Evolutionary conservation across 164 flowering plant species (phyloP).

Genomic region (Vitis vinifera): ASM3070453v1 NC_081811.1:28130001-28130500

Average conservation of each 20-base stretch:
- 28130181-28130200: slow-evolving; percentile 16
- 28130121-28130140: slow-evolving; percentile 53
- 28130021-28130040: slow-evolving; percentile 33
- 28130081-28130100: slow-evolving; percentile 26
- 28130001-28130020: slow-evolving; percentile 49
- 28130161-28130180: slow-evolving; percentile 26
- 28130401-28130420: slow-evolving; percentile 24
- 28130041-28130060: slow-evolving; percentile 45
- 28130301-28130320: slow-evolving; percentile 55
- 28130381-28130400: slow-evolving; percentile 25
- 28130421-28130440: slow-evolving; percentile 47
- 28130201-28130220: slow-evolving; percentile 45
- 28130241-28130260: slow-evolving; percentile 27
- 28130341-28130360: slow-evolving; percentile 31
- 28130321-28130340: slow-evolving; percentile 55
- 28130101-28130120: slow-evolving; percentile 48
- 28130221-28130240: slow-evolving; percentile 68
- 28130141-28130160: slow-evolving; percentile 38
- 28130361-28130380: slow-evolving; percentile 44
- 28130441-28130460: slow-evolving; percentile 39
- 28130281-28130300: slow-evolving; percentile 45
- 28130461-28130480: slow-evolving; percentile 45
- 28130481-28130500: slow-evolving; percentile 20
- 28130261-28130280: slow-evolving; percentile 45
- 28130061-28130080: slow-evolving; percentile 42